Evolutionary conservation across 805 yeast species (phyloP).

Genomic region (Kuraishia cidri): DNA sequence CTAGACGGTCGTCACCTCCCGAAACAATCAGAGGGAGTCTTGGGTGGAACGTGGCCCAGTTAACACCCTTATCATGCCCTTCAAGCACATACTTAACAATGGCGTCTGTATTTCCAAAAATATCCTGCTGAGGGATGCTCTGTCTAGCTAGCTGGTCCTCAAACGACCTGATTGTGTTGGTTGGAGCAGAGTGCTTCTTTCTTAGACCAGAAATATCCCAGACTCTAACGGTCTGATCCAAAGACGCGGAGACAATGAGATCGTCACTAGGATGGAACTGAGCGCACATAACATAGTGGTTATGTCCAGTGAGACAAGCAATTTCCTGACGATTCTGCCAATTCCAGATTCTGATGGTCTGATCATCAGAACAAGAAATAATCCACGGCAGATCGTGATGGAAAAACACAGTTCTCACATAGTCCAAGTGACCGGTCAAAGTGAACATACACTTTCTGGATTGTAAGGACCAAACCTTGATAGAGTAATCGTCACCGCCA

Average conservation of each 20-base stretch:
- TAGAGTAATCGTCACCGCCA: conserved; percentile 94
- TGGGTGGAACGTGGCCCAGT: conserved; percentile 98
- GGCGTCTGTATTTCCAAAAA: conserved; percentile 91
- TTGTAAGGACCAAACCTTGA: conserved; percentile 93
- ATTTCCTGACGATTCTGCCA: conserved; percentile 98
- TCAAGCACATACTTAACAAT: conserved; percentile 92
- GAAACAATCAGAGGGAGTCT: conserved; percentile 90
- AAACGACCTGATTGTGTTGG: conserved; percentile 30
- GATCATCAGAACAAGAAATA: conserved; percentile 93
- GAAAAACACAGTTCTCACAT: conserved; percentile 88
- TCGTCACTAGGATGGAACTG: conserved; percentile 96
- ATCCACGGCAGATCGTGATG: conserved; percentile 98
- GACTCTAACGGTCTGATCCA: conserved; percentile 97
- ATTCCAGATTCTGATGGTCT: conserved; percentile 97
- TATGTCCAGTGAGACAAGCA: conserved; percentile 96
- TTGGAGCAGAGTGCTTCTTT: conserved; percentile 83
- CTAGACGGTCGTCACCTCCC: conserved; percentile 92
- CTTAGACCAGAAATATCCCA: conserved; percentile 97
- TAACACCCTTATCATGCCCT: conserved; percentile 98
- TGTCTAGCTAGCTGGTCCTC: conserved; percentile 47
- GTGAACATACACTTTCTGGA: conserved; percentile 90
- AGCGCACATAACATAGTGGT: conserved; percentile 97
- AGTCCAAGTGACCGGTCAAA: conserved; percentile 88
- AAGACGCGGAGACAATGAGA: conserved; percentile 87
- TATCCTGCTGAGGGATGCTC: conserved; percentile 78